Conservation (phyloP, 495 filamentous ascomycete species). For the Neurospora hispaniola region DNA sequence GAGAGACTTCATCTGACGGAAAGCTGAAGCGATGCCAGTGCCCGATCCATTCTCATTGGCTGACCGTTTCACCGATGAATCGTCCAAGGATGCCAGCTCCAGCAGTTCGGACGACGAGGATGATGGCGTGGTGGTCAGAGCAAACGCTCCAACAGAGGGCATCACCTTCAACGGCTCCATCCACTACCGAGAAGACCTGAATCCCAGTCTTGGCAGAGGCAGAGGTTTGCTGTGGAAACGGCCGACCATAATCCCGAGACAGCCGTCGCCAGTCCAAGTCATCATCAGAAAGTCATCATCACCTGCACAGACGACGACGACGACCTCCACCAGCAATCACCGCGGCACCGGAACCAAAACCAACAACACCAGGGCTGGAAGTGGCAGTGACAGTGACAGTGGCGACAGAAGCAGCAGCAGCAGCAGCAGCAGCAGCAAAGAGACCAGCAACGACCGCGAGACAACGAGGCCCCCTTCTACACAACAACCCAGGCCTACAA, state of each 20-base stretch:
- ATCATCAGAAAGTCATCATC: not conserved
- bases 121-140: not conserved
- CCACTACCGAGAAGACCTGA: not conserved
- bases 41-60: not conserved
- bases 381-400: not conserved
- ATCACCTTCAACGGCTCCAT: not conserved
- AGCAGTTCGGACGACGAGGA: not conserved
- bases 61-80: not conserved
- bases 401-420: not conserved
- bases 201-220: not conserved
- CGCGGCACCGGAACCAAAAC: not conserved
- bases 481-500: not conserved
- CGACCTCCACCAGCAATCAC: not conserved
- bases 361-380: not conserved
- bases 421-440: not conserved
- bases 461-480: not conserved
- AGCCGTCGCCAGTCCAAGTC: not conserved
- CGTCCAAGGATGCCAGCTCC: not conserved
- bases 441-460: not conserved
- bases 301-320: not conserved
- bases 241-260: not conserved
- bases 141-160: not conserved
- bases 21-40: not conserved
- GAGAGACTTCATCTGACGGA: not conserved
- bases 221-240: not conserved